A percentile compares a stretch with the other conserved stretches of the same genome.
Conservation (phyloP, 202 grass and related monocot genomes). For the Carex arenaria region DNA sequence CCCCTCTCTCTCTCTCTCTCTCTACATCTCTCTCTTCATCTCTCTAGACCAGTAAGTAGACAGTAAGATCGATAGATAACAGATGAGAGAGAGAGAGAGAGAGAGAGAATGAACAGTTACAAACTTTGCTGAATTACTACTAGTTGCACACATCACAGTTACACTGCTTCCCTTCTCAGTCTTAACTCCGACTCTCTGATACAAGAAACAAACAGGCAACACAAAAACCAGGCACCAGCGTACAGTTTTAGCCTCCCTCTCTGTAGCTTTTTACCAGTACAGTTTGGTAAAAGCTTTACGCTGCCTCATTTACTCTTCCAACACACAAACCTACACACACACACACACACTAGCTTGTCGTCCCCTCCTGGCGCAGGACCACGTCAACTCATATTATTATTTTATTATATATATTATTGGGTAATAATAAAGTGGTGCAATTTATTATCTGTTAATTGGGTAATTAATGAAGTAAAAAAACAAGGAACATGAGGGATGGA, state of each 20-base stretch:
- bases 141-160: background rate
- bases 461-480: background rate
- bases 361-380: background rate
- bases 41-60: constrained; percentile 1
- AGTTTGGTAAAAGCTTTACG: constrained; percentile 17
- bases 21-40: background rate
- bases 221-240: background rate
- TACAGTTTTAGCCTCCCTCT: constrained; percentile 7
- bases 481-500: background rate
- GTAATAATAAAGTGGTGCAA: background rate
- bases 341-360: background rate
- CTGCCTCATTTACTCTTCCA: constrained; percentile 12
- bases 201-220: constrained; percentile 19
- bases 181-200: constrained; percentile 21
- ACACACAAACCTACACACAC: background rate
- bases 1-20: constrained; percentile 1
- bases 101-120: background rate
- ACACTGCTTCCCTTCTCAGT: background rate
- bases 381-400: background rate
- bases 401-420: background rate
- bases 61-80: too few relatives aligned
- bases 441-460: background rate
- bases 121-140: background rate
- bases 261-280: constrained; percentile 21
- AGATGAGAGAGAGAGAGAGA: background rate